A percentile compares a stretch with the other conserved stretches of the same genome.
Evolutionary conservation across 1,284 basidiomycete species (phyloP).

Genomic region (Microbotryum lychnidis-dioicae): DNA sequence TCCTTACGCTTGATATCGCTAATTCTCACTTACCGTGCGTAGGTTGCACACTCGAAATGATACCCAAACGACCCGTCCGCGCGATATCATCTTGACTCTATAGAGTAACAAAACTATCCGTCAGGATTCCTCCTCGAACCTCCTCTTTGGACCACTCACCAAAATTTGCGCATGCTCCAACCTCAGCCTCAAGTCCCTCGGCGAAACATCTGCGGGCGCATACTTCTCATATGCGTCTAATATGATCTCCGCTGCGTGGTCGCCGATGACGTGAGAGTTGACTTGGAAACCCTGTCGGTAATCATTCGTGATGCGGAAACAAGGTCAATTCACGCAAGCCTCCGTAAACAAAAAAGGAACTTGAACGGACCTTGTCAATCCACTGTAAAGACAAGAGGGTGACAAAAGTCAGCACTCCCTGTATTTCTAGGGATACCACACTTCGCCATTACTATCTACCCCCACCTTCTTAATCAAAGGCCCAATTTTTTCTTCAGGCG

Average conservation of each 20-base stretch:
- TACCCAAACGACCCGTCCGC: conserved; percentile 62
- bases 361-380: conserved; percentile 13
- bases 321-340: conserved; percentile 2
- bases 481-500: conserved; percentile 49
- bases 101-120: no score
- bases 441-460: no score
- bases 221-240: conserved; percentile 68
- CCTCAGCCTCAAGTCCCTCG: conserved; percentile 52
- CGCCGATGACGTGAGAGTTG: conserved; percentile 88
- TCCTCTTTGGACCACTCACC: conserved; percentile 7
- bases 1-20: neutral
- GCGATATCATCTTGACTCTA: conserved; percentile 55
- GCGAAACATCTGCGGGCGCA: conserved; percentile 44
- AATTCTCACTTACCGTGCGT: conserved; percentile 53
- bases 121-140: neutral
- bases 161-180: conserved; percentile 91
- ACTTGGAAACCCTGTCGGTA: conserved; percentile 28
- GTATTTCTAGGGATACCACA: no score
- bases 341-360: conserved; percentile 23
- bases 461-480: conserved; percentile 47
- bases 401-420: no score
- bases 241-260: conserved; percentile 71
- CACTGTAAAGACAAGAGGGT: neutral
- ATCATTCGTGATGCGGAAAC: conserved; percentile 3
- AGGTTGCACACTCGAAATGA: conserved; percentile 86